Percentiles rank a stretch among this genome's conserved stretches.
These are phyloP conservation scores for Neocatenulostroma microsporum DNA, from an alignment of 2,329 filamentous ascomycete genomes.

Conservation along the genomic window DNA sequence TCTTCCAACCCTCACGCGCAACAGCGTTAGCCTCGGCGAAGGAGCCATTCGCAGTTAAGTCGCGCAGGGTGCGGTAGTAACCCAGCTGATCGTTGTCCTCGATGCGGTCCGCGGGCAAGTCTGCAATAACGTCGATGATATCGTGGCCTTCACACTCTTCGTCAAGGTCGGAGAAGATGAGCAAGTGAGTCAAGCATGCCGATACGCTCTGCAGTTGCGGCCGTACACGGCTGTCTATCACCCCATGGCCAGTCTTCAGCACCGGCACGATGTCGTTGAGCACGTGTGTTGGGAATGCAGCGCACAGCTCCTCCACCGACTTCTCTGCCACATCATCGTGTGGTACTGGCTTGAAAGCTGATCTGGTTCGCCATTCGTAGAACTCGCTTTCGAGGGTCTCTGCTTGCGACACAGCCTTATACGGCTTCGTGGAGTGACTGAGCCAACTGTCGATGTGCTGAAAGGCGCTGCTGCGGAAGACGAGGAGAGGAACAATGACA, in stretches of 20 bases:
- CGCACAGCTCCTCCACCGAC: constrained; percentile 29
- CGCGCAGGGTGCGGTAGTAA: constrained; percentile 6
- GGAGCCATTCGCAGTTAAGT: constrained; percentile 12
- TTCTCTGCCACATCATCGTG: constrained; percentile 7
- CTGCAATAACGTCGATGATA: constrained; percentile 14
- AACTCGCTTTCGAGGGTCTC: too few species aligned
- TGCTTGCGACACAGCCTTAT: too few species aligned
- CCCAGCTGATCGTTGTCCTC: constrained; percentile 3
- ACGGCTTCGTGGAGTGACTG: too few species aligned
- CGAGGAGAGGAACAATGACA: too few species aligned
- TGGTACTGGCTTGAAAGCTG: constrained; percentile 14
- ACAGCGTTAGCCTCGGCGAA: constrained; percentile 4
- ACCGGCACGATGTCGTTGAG: constrained; percentile 41
- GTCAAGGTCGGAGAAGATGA: constrained; percentile 45
- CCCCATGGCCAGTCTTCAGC: constrained; percentile 44
- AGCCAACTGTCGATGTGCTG: too few species aligned
- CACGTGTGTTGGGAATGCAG: constrained; percentile 33
- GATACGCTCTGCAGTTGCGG: constrained; percentile 48
- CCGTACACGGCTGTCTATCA: constrained; percentile 33
- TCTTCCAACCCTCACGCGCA: constrained; percentile 37
- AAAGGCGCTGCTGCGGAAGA: too few species aligned
- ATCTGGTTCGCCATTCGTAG: constrained; percentile 16
- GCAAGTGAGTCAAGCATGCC: constrained; percentile 42
- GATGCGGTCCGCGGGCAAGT: constrained; percentile 2
- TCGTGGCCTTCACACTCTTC: constrained; percentile 35